phyloP scores from a whole-genome alignment of 2,329 filamentous ascomycete genomes.

The Coniochaeta ligniaria region DNA sequence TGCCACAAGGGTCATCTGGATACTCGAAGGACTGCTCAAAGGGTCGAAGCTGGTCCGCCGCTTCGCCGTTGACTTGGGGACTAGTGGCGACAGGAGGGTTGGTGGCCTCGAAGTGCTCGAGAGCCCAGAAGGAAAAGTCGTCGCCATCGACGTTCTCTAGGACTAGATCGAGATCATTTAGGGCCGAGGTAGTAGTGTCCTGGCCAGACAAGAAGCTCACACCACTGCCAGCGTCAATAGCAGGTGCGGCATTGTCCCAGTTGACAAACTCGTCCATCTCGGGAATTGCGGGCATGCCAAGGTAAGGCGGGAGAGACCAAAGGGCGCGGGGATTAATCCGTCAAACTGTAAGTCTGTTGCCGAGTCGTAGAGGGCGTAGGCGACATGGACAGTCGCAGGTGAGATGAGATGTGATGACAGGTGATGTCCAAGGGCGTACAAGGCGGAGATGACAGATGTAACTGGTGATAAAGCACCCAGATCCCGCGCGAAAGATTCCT shows the following conservation, averaged over 20 bases:
- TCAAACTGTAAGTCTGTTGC: neutral
- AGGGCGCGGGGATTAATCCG: neutral
- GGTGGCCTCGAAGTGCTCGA: slow-evolving; percentile 47
- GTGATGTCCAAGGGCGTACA: neutral
- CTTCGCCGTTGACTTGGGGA: slow-evolving; percentile 10
- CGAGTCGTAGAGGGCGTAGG: neutral
- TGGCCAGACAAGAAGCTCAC: slow-evolving; percentile 11
- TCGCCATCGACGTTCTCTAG: slow-evolving; percentile 50
- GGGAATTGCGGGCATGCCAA: slow-evolving; percentile 11
- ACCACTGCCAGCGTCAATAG: slow-evolving; percentile 11
- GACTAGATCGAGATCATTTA: slow-evolving; percentile 42
- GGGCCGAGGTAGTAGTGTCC: slow-evolving; percentile 12
- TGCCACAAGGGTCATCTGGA: slow-evolving; percentile 39
- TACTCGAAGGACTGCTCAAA: slow-evolving; percentile 34
- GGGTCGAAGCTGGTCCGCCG: slow-evolving; percentile 8
- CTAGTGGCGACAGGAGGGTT: slow-evolving; percentile 15
- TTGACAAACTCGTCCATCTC: slow-evolving; percentile 55
- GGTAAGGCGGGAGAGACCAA: slow-evolving; percentile 7
- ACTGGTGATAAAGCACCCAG: neutral
- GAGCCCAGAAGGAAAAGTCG: slow-evolving; percentile 51
- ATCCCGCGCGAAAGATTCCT: neutral
- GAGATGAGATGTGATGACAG: neutral
- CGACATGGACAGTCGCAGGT: neutral
- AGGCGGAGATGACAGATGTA: neutral
- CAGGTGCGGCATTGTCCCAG: slow-evolving; percentile 46